Evolutionary conservation across 352 stramenopile species (phyloP).

Genomic region (Phytophthora vignae): DNA sequence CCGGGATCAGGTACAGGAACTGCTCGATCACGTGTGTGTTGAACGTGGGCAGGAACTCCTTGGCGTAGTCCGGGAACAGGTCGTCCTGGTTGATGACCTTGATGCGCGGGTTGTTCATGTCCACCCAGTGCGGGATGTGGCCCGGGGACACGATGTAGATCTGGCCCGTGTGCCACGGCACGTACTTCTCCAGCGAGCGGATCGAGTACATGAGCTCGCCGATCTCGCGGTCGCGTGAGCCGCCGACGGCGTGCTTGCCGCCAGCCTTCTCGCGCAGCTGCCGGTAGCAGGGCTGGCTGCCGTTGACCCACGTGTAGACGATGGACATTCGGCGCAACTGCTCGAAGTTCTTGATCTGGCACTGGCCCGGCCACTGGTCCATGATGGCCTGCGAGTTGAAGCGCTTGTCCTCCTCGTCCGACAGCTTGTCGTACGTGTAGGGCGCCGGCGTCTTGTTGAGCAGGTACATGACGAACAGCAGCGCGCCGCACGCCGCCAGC

Average conservation of each 20-base stretch:
- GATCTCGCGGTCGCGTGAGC: conserved; percentile 87
- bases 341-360: conserved; percentile 90
- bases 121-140: conserved; percentile 87
- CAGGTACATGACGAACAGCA: conserved; percentile 58
- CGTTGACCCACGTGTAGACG: conserved; percentile 92
- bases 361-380: conserved; percentile 76
- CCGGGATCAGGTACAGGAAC: conserved; percentile 87
- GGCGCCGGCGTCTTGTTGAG: conserved; percentile 49
- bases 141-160: conserved; percentile 88
- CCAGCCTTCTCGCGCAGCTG: conserved; percentile 68
- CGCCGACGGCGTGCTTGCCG: conserved; percentile 75
- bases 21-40: conserved; percentile 92
- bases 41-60: conserved; percentile 83
- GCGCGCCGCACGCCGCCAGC: conserved; percentile 41
- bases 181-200: conserved; percentile 84
- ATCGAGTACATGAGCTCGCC: conserved; percentile 91
- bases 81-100: conserved; percentile 91
- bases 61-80: conserved; percentile 84
- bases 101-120: conserved; percentile 83
- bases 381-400: conserved; percentile 59
- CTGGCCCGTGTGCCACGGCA: conserved; percentile 83
- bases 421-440: conserved; percentile 61
- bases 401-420: conserved; percentile 59
- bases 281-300: conserved; percentile 87
- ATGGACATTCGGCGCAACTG: conserved; percentile 86